These are phyloP conservation scores for Neostapfia colusana DNA, from an alignment of 176 grass and related monocot genomes.

Conservation along the genomic window DNA sequence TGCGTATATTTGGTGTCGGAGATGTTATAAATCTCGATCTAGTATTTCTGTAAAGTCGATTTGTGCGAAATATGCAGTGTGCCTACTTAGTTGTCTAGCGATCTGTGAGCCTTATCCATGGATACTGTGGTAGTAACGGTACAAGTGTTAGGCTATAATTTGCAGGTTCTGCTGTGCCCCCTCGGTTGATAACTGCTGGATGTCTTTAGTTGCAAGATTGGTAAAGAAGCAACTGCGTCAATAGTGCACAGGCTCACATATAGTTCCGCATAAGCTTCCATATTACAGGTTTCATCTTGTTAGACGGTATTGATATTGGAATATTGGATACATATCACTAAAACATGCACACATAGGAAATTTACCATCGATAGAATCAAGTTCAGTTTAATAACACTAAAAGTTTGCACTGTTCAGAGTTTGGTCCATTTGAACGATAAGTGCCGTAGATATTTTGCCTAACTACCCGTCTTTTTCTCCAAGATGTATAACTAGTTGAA, in stretches of 20 bases:
- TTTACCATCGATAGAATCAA: background rate
- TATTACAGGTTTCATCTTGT: background rate
- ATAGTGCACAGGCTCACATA: background rate
- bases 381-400: background rate
- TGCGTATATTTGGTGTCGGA: background rate
- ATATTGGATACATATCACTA: background rate
- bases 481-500: background rate
- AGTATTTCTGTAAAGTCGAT: background rate
- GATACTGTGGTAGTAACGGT: background rate
- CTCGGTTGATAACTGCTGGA: no score
- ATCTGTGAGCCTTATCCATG: background rate
- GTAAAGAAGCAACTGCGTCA: background rate
- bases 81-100: background rate
- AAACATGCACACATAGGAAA: background rate
- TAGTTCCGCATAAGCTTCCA: background rate
- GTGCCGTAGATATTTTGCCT: background rate
- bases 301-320: background rate
- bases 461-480: background rate
- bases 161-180: background rate
- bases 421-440: background rate
- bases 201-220: background rate
- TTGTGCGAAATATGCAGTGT: background rate
- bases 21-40: background rate
- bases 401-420: background rate
- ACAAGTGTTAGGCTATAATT: constrained; percentile 9